Percentiles rank a stretch among this genome's conserved stretches.
phyloP scores from a whole-genome alignment of 345 rosid species.

The Rhizophora apiculata region DNA sequence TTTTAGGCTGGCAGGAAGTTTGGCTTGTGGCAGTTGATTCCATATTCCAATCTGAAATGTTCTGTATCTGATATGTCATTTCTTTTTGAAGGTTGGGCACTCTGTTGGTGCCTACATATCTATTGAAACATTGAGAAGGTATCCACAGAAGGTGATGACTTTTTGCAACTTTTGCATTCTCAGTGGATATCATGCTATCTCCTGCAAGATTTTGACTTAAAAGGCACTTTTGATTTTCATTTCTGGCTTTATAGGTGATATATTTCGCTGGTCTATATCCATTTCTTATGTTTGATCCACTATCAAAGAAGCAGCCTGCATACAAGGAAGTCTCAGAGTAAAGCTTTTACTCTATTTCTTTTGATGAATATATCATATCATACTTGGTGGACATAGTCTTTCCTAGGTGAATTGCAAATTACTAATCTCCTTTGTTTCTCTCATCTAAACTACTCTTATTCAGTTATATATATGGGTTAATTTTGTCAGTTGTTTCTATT shows the following conservation, averaged over 20 bases:
- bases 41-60: conserved; percentile 5
- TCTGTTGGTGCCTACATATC: conserved; percentile 79
- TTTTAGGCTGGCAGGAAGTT: not conserved
- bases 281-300: conserved; percentile 56
- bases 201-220: not conserved
- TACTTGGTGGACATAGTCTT: not conserved
- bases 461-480: too few species aligned
- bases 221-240: conserved; percentile 5
- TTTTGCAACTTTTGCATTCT: conserved; percentile 6
- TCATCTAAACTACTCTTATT: not conserved
- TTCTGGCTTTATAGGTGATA: conserved; percentile 39
- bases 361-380: not conserved
- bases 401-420: not conserved
- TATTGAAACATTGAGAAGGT: conserved; percentile 52
- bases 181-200: not conserved
- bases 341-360: conserved; percentile 20
- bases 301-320: conserved; percentile 47
- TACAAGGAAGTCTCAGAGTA: conserved; percentile 57
- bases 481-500: too few species aligned
- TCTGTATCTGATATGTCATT: conserved; percentile 13
- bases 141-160: conserved; percentile 49
- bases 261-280: conserved; percentile 73
- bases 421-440: not conserved
- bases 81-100: conserved; percentile 66
- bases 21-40: not conserved